Base-by-base conservation (phyloP, 148 eudicot species). In the Rhododendron mucronatum region DNA sequence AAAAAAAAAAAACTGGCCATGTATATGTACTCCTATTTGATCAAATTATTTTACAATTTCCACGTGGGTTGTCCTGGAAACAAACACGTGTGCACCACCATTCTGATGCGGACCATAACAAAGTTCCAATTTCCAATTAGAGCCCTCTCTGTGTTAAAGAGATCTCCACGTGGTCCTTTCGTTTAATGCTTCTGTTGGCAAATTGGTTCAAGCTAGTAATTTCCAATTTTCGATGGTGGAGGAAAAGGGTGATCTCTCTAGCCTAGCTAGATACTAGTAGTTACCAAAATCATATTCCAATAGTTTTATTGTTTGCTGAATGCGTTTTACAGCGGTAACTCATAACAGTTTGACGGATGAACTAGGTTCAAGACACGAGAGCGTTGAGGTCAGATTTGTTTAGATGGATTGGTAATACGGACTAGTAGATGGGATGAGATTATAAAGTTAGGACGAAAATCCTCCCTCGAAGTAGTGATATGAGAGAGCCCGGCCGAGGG, bases 41-140 rank as follows among this genome's bases (percentile, higher is more conserved):
- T 67, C 73, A 10, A 26, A 67, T 26, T 80, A 57, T 51, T 84
- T 65, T 55, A 53, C 18, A 53, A 82, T 88, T 82, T 88, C 53
- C 23, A 85, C 86, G 82, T 85, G 85, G 76, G 26, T 4, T 21
- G 44, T 75, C 26, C 14, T 23, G 20, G 8, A 26, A 30, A 44
- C 18, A 20, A 0, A 7, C 84, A 82, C 84, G 87, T 85, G 82
- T 86, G 5, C 53, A 71, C 71, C 80, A 71, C 35, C 26, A 50
- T 28, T 65, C 45, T 86, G 83, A 80, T 33, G 63, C 48, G 61
- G 67, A 45, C 77, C 65, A 26, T 53, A 35, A 75, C 3, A 14
- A 13, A 65, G 21, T 35, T 30, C 26, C 37, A 30, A 2, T 80
- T 45, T 63, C 48, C 50, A 71, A 63, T 63, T 85, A 35, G 23